Evolutionary conservation across 139 green algal species (phyloP).

Genomic region (Coelastrella sp.): DNA sequence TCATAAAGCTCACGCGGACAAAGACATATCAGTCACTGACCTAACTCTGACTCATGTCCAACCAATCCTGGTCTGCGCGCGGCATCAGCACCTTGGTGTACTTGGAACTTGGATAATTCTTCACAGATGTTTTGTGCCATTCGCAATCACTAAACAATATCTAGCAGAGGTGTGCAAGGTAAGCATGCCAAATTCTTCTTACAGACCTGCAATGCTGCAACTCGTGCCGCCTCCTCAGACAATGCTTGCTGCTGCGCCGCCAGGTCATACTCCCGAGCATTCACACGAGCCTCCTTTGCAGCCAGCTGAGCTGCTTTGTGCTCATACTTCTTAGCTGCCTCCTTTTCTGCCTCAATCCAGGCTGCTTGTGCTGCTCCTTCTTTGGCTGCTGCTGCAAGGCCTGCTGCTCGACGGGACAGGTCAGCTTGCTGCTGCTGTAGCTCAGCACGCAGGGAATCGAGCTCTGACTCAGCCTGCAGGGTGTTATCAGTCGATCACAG

Average conservation of each 20-base stretch:
- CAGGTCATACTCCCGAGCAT: slow-evolving; percentile 1
- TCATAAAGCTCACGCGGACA: background rate
- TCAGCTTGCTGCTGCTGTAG: slow-evolving; percentile 39
- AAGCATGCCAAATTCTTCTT: background rate
- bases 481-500: too few species aligned
- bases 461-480: slow-evolving; percentile 40
- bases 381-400: slow-evolving; percentile 40
- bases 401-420: slow-evolving; percentile 18
- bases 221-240: slow-evolving; percentile 17
- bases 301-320: slow-evolving; percentile 26
- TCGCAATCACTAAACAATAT: background rate
- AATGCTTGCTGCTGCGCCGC: slow-evolving; percentile 43
- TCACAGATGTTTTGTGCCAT: background rate
- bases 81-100: background rate
- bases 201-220: slow-evolving; percentile 7
- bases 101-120: background rate
- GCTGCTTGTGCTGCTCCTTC: slow-evolving; percentile 44
- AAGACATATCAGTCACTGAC: too few species aligned
- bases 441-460: slow-evolving; percentile 44
- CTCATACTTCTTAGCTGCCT: slow-evolving; percentile 19
- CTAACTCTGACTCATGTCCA: too few species aligned
- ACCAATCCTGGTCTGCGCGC: too few species aligned
- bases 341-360: slow-evolving; percentile 40
- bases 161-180: background rate
- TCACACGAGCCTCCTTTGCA: slow-evolving; percentile 15